Conservation (phyloP, 257 asterid species). For the Petunia axillaris region DNA sequence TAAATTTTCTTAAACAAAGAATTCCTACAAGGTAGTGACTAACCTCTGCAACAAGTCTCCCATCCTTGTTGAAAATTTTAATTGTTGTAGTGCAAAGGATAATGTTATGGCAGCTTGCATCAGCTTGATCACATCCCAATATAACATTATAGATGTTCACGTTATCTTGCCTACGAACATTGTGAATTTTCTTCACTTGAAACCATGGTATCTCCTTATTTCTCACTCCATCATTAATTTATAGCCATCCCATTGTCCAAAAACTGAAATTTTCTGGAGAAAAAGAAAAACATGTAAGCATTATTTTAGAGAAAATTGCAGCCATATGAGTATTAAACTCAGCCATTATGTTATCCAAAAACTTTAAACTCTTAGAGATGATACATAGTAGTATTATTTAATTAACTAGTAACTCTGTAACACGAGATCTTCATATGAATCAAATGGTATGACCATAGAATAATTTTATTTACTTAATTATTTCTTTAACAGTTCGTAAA, state of each 20-base stretch:
- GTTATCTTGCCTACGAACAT: slow-evolving; percentile 25
- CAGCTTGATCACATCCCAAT: slow-evolving; percentile 30
- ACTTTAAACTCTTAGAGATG: too few relatives aligned
- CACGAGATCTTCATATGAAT: too few relatives aligned
- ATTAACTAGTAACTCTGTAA: too few relatives aligned
- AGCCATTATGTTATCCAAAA: too few relatives aligned
- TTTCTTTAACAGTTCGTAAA: too few relatives aligned
- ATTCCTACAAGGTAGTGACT: background rate
- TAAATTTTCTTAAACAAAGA: too few relatives aligned
- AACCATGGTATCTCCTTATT: slow-evolving; percentile 43
- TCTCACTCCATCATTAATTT: slow-evolving; percentile 27
- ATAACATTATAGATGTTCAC: slow-evolving; percentile 33
- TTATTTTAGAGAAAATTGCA: background rate
- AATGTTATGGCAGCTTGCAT: slow-evolving; percentile 35
- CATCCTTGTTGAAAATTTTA: slow-evolving; percentile 38
- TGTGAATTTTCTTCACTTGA: slow-evolving; percentile 37
- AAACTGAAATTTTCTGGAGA: slow-evolving; percentile 34
- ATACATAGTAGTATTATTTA: too few relatives aligned
- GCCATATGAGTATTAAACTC: too few relatives aligned
- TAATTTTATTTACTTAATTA: too few relatives aligned
- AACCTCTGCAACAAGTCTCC: slow-evolving; percentile 54
- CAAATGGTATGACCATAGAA: too few relatives aligned
- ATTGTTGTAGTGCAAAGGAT: slow-evolving; percentile 35
- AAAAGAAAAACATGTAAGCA: background rate
- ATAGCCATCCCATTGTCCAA: slow-evolving; percentile 47